Evolutionary conservation across 768 basidiomycete species (phyloP), one percentile per base, ranked within the genome.

Genomic region (Fomitopsis pulvina): DNA sequence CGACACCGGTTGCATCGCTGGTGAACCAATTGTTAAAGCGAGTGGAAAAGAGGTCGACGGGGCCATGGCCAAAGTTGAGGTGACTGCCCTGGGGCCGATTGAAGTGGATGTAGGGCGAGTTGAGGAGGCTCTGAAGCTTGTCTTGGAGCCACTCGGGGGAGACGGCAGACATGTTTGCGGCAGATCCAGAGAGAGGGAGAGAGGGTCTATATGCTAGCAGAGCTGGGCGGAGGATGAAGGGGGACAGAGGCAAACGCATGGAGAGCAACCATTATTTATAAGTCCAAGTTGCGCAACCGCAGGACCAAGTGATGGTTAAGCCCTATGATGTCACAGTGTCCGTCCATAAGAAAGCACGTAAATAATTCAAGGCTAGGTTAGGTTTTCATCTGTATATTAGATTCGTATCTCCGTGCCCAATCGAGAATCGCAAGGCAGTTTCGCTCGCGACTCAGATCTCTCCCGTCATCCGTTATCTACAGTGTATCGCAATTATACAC

Each of bases 11-110:
- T 3, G 54, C 62, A 26, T 63, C 60, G 22, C 30, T 16, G 11
- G 63, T 53, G 55, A 61, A 63, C 49, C 48, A 54, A 50, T 65
- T 65, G 21, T 41, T 18, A 52, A 63, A 65, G 41, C 60, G 57
- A 8, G 60, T 65, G 55, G 58, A 60, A 54, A 65, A 65, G 40
- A 65, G 56, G 49, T 65, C 63, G 53, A 65, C 55, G 22, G 63
- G 63, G 5, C 63, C 63, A 1, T 54, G 63, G 18, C 63, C 63
- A 47, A 65, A 47, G 48, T 58, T 57, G 5, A 63, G 16, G 7
- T 45, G 41, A 25, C 41, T 32, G 4, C 41, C n/a, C 20, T 53
- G 53, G 29, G 57, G 60, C 20, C 52, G 50, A 22, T 43, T 57
- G 56, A 64, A 61, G 52, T 60, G 60, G 57, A 65, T 65, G 56